Evolutionary conservation across 331 rosid species (phyloP), one percentile per base, ranked within the genome.

Genomic region (Malus hybrid): DNA sequence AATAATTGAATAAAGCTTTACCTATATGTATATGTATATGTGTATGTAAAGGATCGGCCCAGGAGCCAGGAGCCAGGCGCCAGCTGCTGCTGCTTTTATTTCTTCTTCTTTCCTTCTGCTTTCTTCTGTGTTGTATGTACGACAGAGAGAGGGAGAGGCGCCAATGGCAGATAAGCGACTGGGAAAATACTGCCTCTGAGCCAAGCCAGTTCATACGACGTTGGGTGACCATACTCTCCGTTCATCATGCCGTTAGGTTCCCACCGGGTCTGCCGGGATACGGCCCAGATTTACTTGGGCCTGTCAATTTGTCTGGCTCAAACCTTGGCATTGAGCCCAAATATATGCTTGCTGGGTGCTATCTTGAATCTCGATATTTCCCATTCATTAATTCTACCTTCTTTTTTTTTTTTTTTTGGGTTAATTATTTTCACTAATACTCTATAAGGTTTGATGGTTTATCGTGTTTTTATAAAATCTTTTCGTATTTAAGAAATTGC

Each of bases 91-190:
- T 32, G 1, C 27, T 29, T 7, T 10, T 9, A 28, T 29, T 10
- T 29, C 1, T 52, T 10, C 36, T 14, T 56, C 62, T 56, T 56
- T 10, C 22, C 15, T 10, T 10, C 13, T 42, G 48, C 48, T 42
- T 10, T 29, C 22, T 15, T 29, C 42, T 16, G 6, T 16, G 68
- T 32, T 32, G 14, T 29, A 4, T 0, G 32, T 10, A 14, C 0
- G 61, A 27, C 33, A 20, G 32, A 60, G 67, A 27, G 10, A 13
- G 60, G 22, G 66, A 27, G 18, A 11, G 46, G 74, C 48, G 74
- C 74, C 64, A 70, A 70, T 24, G 62, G 42, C 44, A 46, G 73
- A 50, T 9, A 69, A 52, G 64, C 64, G 63, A 70, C 74, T 29
- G 61, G 42, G 73, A 48, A 48, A 12, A 68, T 24, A 24, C 73